These are phyloP conservation scores for Notholithocarpus densiflorus DNA, from an alignment of 306 rosid species.

Conservation along the genomic window DNA sequence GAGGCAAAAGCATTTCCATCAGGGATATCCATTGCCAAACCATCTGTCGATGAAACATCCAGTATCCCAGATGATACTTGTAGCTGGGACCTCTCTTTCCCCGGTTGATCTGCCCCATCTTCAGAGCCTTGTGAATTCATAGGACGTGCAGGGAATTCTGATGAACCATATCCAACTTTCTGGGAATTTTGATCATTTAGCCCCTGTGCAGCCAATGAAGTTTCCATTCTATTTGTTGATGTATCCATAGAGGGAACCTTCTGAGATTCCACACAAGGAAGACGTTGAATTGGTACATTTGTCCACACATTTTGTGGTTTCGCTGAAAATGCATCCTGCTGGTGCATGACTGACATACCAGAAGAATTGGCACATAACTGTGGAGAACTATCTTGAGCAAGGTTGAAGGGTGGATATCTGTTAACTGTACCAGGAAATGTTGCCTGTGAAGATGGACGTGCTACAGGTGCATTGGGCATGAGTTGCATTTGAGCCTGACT, in stretches of 20 bases:
- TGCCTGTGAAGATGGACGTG: slow-evolving; percentile 29
- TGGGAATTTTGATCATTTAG: slow-evolving; percentile 26
- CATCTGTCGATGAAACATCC: slow-evolving; percentile 21
- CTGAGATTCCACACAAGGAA: slow-evolving; percentile 26
- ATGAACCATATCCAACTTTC: slow-evolving; percentile 23
- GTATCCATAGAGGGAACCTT: slow-evolving; percentile 12
- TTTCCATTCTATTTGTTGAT: slow-evolving; percentile 26
- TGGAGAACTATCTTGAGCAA: slow-evolving; percentile 32
- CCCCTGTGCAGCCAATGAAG: slow-evolving; percentile 20
- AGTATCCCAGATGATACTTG: slow-evolving; percentile 15
- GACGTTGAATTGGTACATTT: slow-evolving; percentile 22
- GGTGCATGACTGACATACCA: slow-evolving; percentile 23
- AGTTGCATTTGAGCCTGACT: slow-evolving; percentile 39
- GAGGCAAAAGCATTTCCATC: slow-evolving; percentile 31
- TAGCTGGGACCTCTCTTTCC: slow-evolving; percentile 13
- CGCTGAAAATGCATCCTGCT: slow-evolving; percentile 30
- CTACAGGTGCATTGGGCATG: slow-evolving; percentile 22
- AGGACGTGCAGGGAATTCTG: slow-evolving; percentile 17
- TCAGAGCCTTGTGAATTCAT: slow-evolving; percentile 31
- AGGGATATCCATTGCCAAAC: slow-evolving; percentile 26
- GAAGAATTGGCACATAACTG: slow-evolving; percentile 9
- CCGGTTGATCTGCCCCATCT: slow-evolving; percentile 19
- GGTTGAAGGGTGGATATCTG: slow-evolving; percentile 31
- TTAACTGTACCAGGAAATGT: slow-evolving; percentile 21
- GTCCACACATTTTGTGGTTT: slow-evolving; percentile 31